Evolutionary conservation across 23 red algal genomes (phyloP).

Genomic region (Rhodosorus marinus): DNA sequence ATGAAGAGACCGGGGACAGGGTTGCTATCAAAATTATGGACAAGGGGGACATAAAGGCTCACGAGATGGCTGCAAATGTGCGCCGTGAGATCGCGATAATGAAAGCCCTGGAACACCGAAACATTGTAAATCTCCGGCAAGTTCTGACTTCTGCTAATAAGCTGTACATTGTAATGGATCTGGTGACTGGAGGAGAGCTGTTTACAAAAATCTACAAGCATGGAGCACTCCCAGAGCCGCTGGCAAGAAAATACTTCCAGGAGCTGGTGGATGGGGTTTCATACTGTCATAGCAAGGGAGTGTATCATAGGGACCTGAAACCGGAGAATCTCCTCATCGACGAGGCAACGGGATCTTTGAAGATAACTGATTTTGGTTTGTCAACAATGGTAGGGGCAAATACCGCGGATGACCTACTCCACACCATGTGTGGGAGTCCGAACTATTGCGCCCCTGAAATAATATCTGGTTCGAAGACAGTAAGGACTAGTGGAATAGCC

Average conservation of each 20-base stretch:
- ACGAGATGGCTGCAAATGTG: slow-evolving; percentile 25
- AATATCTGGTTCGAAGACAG: slow-evolving; percentile 36
- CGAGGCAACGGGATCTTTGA: background rate
- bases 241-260: slow-evolving; percentile 13
- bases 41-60: slow-evolving; percentile 20
- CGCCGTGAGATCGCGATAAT: slow-evolving; percentile 38
- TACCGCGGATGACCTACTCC: slow-evolving; percentile 37
- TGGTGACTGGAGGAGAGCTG: slow-evolving; percentile 22
- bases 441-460: slow-evolving; percentile 70
- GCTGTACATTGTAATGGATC: slow-evolving; percentile 31
- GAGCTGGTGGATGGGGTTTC: slow-evolving; percentile 12
- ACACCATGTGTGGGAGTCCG: slow-evolving; percentile 56
- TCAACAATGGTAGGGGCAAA: slow-evolving; percentile 10
- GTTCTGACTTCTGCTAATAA: slow-evolving; percentile 2
- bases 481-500: too few relatives aligned
- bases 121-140: slow-evolving; percentile 12
- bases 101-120: slow-evolving; percentile 3
- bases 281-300: slow-evolving; percentile 9
- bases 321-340: slow-evolving; percentile 12
- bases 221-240: slow-evolving; percentile 4
- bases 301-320: slow-evolving; percentile 23
- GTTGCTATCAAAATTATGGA: slow-evolving; percentile 53
- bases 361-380: slow-evolving; percentile 8
- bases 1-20: slow-evolving; percentile 14
- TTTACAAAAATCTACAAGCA: slow-evolving; percentile 8